phyloP scores from a whole-genome alignment of 768 basidiomycete species.

The Clitopilus hobsonii region DNA sequence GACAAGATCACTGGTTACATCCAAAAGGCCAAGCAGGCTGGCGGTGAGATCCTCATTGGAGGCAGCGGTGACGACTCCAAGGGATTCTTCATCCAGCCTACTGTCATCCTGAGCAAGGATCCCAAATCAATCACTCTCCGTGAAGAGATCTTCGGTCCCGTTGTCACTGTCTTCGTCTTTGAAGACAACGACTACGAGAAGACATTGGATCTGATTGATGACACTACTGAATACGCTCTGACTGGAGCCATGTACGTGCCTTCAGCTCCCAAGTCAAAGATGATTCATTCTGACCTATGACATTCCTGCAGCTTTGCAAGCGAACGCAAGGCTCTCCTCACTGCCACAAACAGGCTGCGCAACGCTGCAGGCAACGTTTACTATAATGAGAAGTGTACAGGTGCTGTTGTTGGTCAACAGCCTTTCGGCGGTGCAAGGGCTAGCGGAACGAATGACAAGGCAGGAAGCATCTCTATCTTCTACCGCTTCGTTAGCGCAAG shows the following conservation, averaged over 20 bases:
- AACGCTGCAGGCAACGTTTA: constrained; percentile 96
- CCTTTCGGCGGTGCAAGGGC: constrained; percentile 94
- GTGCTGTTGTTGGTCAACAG: constrained; percentile 96
- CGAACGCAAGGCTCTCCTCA: constrained; percentile 76
- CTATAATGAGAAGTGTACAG: constrained; percentile 98
- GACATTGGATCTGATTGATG: constrained; percentile 83
- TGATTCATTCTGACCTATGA: constrained; percentile 1
- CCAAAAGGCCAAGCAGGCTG: constrained; percentile 79
- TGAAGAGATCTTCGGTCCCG: constrained; percentile 97
- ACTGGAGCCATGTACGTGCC: constrained; percentile 86
- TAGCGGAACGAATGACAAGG: constrained; percentile 98
- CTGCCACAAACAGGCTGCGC: constrained; percentile 77
- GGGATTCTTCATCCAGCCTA: constrained; percentile 93
- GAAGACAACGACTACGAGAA: constrained; percentile 84
- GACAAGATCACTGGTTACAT: constrained; percentile 85
- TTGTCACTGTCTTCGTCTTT: constrained; percentile 89
- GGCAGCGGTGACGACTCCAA: constrained; percentile 88
- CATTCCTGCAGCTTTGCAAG: constrained; percentile 61
- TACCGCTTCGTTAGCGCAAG: constrained; percentile 82
- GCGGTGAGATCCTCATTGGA: constrained; percentile 87
- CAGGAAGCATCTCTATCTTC: constrained; percentile 69
- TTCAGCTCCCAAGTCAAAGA: neutral
- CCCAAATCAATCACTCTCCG: constrained; percentile 85
- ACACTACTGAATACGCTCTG: constrained; percentile 81
- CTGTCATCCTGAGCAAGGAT: constrained; percentile 89